These are phyloP conservation scores for Aspergillus ochraceus DNA, from an alignment of 2,329 filamentous ascomycete species.

Conservation along the genomic window DNA sequence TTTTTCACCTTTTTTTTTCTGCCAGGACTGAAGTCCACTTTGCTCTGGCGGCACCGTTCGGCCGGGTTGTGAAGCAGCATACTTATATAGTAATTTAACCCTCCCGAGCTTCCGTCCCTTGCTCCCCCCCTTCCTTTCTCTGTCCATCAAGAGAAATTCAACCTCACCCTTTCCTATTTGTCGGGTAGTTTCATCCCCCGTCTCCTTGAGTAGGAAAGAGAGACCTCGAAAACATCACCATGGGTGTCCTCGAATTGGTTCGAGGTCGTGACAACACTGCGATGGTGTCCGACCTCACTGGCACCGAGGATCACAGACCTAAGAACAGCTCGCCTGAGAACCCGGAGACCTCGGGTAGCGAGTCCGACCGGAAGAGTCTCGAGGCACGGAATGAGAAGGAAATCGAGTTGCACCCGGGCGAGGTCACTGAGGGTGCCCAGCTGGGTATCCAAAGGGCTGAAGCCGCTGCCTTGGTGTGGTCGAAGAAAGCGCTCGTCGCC, in stretches of 20 bases:
- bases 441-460: conserved; percentile 50
- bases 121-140: background rate
- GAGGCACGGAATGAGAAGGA: conserved; percentile 32
- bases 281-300: background rate
- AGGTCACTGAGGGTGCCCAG: conserved; percentile 32
- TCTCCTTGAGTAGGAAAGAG: conserved; percentile 4
- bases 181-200: background rate
- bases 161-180: background rate
- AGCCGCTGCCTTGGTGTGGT: conserved; percentile 49
- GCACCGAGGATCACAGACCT: background rate
- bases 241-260: conserved; percentile 2
- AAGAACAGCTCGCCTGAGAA: conserved; percentile 3
- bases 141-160: background rate
- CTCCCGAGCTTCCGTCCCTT: background rate
- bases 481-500: conserved; percentile 36
- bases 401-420: conserved; percentile 20
- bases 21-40: too few species aligned
- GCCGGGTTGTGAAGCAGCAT: background rate
- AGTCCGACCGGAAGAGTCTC: conserved; percentile 25
- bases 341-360: conserved; percentile 12
- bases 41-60: background rate
- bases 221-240: background rate
- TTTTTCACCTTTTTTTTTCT: too few species aligned
- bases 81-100: background rate
- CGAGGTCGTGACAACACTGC: background rate